These are phyloP conservation scores for Globisporangium echinulatum DNA, from an alignment of 352 stramenopile species.

Conservation along the genomic window DNA sequence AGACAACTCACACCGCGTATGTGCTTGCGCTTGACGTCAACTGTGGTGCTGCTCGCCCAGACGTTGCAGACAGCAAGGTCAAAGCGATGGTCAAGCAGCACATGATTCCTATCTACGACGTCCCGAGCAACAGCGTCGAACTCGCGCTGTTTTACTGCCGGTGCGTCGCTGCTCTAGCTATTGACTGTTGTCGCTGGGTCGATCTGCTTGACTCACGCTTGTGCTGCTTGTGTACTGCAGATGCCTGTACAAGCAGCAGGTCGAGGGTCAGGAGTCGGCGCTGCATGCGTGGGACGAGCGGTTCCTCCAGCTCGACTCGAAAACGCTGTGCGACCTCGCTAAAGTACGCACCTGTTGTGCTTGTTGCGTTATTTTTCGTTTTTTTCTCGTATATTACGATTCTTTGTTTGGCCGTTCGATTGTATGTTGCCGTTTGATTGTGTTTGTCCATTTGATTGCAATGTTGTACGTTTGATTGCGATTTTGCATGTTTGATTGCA, in stretches of 20 bases:
- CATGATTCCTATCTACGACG: constrained; percentile 68
- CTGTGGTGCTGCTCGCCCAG: constrained; percentile 11
- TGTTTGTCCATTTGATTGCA: no score
- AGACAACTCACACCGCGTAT: no score
- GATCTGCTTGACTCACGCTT: neutral
- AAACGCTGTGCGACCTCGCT: constrained; percentile 70
- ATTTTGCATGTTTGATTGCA: neutral
- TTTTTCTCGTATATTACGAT: no score
- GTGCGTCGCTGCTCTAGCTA: constrained; percentile 15
- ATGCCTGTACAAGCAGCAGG: constrained; percentile 72
- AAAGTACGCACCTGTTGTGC: constrained; percentile 24
- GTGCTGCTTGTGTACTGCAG: constrained; percentile 16
- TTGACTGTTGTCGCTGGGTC: neutral
- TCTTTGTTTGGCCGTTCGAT: no score
- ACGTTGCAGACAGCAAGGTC: constrained; percentile 42
- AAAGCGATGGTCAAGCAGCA: constrained; percentile 56
- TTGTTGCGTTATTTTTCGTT: neutral
- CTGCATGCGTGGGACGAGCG: constrained; percentile 62
- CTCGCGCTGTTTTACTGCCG: constrained; percentile 70
- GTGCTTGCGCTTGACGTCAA: no score
- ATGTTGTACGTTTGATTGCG: neutral
- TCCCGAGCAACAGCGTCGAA: constrained; percentile 63
- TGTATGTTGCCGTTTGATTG: no score
- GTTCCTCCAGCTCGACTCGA: constrained; percentile 69
- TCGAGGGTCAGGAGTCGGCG: constrained; percentile 46